Conservation (phyloP, 805 yeast species). For the Hanseniaspora valbyensis region DNA sequence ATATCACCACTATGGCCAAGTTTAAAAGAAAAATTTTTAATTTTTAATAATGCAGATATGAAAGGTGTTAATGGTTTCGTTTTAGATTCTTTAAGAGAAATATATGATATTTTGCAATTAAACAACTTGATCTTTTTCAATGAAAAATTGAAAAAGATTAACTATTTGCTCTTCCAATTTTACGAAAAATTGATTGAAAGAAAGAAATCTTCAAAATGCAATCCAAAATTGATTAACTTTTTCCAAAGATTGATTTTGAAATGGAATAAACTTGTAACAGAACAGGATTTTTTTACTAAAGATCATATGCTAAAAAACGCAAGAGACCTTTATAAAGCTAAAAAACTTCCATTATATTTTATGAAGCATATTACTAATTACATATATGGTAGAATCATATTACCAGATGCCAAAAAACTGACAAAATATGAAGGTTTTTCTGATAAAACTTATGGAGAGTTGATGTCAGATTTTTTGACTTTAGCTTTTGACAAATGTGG, state of each 20-base stretch:
- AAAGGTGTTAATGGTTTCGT: not conserved
- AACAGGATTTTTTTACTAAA: too few relatives aligned
- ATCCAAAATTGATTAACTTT: not conserved
- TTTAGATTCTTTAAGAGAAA: constrained; percentile 8
- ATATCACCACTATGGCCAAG: constrained; percentile 1
- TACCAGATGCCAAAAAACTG: constrained; percentile 57
- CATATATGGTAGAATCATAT: constrained; percentile 62
- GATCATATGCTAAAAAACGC: constrained; percentile 38
- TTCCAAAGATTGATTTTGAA: constrained; percentile 17
- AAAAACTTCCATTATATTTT: constrained; percentile 33
- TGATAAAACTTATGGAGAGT: constrained; percentile 82
- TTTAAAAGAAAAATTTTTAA: constrained; percentile 4
- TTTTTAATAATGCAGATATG: not conserved
- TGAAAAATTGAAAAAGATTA: not conserved
- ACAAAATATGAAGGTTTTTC: constrained; percentile 75
- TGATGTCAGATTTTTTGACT: constrained; percentile 66
- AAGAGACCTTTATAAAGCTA: constrained; percentile 20
- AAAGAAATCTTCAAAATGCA: not conserved
- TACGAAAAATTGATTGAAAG: constrained; percentile 1
- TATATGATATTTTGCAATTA: constrained; percentile 10
- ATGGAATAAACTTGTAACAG: not conserved
- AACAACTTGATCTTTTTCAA: constrained; percentile 2
- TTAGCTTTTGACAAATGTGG: constrained; percentile 52
- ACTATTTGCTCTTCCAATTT: constrained; percentile 1
- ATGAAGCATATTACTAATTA: constrained; percentile 44